These are phyloP conservation scores for Calocybe cyanea DNA, from an alignment of 768 basidiomycete genomes.

Conservation along the genomic window DNA sequence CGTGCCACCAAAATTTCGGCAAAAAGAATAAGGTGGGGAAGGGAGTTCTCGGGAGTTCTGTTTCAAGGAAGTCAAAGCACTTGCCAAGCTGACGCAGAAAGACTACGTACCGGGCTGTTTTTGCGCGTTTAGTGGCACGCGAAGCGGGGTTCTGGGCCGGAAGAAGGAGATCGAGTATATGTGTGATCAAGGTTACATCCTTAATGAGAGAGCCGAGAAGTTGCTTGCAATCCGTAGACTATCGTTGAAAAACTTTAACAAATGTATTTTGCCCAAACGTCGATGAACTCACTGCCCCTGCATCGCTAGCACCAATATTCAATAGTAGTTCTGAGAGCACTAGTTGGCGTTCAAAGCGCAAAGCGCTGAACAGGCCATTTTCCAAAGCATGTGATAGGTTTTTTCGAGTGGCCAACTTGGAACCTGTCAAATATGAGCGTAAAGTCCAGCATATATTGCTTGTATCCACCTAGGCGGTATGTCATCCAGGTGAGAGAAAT, in stretches of 20 bases:
- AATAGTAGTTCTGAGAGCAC: conserved; percentile 57
- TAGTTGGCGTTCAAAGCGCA: conserved; percentile 51
- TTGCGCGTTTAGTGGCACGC: conserved; percentile 63
- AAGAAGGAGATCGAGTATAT: conserved; percentile 47
- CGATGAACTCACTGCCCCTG: conserved; percentile 40
- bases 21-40: conserved; percentile 53
- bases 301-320: conserved; percentile 42
- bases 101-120: conserved; percentile 47
- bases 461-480: conserved; percentile 41
- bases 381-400: conserved; percentile 44
- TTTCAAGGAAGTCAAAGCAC: conserved; percentile 1
- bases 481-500: conserved; percentile 37
- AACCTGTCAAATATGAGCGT: conserved; percentile 28
- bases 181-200: conserved; percentile 50
- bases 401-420: conserved; percentile 31
- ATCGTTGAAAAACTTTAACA: conserved; percentile 4
- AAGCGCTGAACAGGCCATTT: conserved; percentile 49
- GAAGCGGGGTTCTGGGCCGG: conserved; percentile 39
- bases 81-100: not conserved
- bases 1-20: conserved; percentile 70
- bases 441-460: too few relatives aligned
- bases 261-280: not conserved
- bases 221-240: conserved; percentile 46
- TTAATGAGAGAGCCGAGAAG: conserved; percentile 45
- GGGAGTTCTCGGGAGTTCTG: conserved; percentile 31